Evolutionary conservation across 108 stramenopile genomes (phyloP).

Genomic region (Aurantiochytrium sp.): DNA sequence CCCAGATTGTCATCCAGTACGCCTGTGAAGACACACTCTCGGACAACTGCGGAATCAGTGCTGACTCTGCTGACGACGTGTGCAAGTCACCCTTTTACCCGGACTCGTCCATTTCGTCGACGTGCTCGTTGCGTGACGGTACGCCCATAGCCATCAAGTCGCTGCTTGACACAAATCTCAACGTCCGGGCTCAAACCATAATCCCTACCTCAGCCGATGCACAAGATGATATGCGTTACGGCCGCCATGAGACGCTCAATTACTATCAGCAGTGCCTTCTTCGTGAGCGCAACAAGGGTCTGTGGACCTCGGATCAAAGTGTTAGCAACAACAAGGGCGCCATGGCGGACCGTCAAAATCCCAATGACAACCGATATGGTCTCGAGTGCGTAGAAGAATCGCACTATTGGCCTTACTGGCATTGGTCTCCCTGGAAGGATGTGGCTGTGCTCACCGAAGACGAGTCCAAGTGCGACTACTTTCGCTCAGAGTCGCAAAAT

Average conservation of each 20-base stretch:
- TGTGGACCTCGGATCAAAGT: slow-evolving; percentile 41
- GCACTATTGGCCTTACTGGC: slow-evolving; percentile 48
- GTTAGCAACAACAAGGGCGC: background rate
- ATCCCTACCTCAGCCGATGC: background rate
- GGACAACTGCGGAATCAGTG: background rate
- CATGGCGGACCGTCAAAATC: slow-evolving; percentile 29
- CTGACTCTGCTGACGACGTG: background rate
- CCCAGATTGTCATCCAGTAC: slow-evolving; percentile 46
- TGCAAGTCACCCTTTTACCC: background rate
- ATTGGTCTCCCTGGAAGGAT: slow-evolving; percentile 42
- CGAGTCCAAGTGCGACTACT: background rate
- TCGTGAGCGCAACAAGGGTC: slow-evolving; percentile 40
- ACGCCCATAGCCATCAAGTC: slow-evolving; percentile 18
- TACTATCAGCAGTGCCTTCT: slow-evolving; percentile 31
- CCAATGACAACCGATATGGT: slow-evolving; percentile 38
- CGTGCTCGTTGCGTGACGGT: slow-evolving; percentile 40
- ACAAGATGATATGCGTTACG: slow-evolving; percentile 26
- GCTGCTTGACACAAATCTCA: slow-evolving; percentile 28
- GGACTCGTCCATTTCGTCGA: background rate
- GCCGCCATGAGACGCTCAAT: slow-evolving; percentile 36
- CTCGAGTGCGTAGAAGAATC: slow-evolving; percentile 44
- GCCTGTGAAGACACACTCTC: slow-evolving; percentile 39
- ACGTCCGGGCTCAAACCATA: background rate
- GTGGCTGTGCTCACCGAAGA: slow-evolving; percentile 33
- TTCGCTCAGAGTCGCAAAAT: background rate